These are phyloP conservation scores for Leccinum barrowsii DNA, from an alignment of 768 basidiomycete species.

Conservation along the genomic window DNA sequence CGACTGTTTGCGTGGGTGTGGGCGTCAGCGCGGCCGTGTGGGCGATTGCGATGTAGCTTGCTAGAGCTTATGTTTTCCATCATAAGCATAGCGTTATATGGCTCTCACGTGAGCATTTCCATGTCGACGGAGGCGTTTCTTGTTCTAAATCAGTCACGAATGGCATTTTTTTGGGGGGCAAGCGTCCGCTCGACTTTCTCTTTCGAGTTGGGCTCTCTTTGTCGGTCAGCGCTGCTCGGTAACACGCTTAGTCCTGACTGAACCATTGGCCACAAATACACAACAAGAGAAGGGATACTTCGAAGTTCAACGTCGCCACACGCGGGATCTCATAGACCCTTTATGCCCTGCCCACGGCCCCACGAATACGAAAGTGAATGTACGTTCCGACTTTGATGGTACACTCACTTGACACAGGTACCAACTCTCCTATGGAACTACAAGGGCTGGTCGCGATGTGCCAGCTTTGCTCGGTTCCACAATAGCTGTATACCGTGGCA, in stretches of 20 bases:
- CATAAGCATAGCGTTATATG: neutral
- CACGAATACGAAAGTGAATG: too few species aligned
- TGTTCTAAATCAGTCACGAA: neutral
- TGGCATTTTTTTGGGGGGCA: neutral
- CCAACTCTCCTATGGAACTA: neutral
- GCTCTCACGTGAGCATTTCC: neutral
- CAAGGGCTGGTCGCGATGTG: neutral
- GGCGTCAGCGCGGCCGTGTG: slow-evolving; percentile 18
- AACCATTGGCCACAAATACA: neutral
- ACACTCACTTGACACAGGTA: neutral
- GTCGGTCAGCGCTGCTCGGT: too few species aligned
- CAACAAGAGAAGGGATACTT: neutral
- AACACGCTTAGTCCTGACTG: neutral
- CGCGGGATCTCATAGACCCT: neutral
- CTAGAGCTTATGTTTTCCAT: neutral
- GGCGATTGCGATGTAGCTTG: slow-evolving; percentile 24
- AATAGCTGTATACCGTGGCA: neutral
- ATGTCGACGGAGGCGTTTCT: neutral
- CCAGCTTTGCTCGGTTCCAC: neutral
- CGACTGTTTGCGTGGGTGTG: slow-evolving; percentile 26
- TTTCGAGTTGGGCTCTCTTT: too few species aligned
- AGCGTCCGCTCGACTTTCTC: neutral
- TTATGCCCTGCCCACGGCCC: too few species aligned
- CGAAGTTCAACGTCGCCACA: neutral
- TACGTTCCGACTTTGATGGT: too few species aligned